Evolutionary conservation across 148 eudicot genomes (phyloP).

Genomic region (Rhododendron williamsianum): DNA sequence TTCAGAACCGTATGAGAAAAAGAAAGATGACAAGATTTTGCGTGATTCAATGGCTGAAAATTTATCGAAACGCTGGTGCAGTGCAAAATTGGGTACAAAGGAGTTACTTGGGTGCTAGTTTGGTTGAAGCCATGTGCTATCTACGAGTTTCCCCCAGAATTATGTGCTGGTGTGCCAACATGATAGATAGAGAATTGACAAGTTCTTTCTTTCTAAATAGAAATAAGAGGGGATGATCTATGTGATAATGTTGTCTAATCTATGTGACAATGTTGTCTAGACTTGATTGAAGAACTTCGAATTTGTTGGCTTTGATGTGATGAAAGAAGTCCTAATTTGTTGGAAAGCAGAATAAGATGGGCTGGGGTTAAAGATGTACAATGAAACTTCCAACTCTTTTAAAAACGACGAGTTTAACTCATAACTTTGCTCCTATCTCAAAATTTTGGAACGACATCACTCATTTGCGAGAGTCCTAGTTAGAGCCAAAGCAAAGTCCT

Average conservation of each 20-base stretch:
- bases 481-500: too few species aligned
- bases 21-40: background rate
- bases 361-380: background rate
- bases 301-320: too few species aligned
- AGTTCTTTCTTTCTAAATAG: too few species aligned
- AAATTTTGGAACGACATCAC: too few species aligned
- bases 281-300: background rate
- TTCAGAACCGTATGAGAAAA: background rate
- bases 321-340: background rate
- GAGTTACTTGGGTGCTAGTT: background rate
- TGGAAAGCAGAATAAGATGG: background rate
- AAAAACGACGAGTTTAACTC: background rate
- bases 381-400: too few species aligned
- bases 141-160: background rate
- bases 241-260: background rate
- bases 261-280: background rate
- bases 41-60: background rate
- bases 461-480: too few species aligned
- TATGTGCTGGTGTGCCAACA: background rate
- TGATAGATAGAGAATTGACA: too few species aligned
- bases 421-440: background rate
- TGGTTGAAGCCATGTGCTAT: background rate
- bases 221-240: too few species aligned
- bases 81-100: background rate
- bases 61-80: background rate